A percentile compares a stretch with the other conserved stretches of the same genome.
Conservation (phyloP, 2,329 filamentous ascomycete genomes). For the Dissoconium aciculare region DNA sequence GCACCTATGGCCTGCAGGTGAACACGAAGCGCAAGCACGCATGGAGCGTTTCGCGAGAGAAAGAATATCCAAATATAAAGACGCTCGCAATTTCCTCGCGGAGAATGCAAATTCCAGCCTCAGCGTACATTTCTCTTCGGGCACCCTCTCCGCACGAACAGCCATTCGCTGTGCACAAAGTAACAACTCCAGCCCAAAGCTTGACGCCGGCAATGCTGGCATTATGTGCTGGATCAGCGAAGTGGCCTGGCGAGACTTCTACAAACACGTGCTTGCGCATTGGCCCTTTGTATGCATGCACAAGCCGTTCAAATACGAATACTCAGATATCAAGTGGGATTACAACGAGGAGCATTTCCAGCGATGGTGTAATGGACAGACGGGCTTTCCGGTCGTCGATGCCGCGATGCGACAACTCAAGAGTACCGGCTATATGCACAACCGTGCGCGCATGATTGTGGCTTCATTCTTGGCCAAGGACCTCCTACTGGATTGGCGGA, state of each 20-base stretch:
- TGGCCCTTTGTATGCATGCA: constrained; percentile 77
- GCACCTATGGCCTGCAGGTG: constrained; percentile 58
- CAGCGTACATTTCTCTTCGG: constrained; percentile 56
- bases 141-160: constrained; percentile 53
- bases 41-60: constrained; percentile 54
- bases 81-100: constrained; percentile 51
- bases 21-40: constrained; percentile 52
- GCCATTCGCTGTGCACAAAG: constrained; percentile 49
- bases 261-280: constrained; percentile 67
- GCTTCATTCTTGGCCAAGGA: constrained; percentile 72
- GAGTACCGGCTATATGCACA: constrained; percentile 63
- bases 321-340: constrained; percentile 70
- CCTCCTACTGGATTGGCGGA: constrained; percentile 66
- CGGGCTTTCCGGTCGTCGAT: constrained; percentile 72
- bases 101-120: constrained; percentile 50
- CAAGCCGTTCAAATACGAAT: constrained; percentile 70
- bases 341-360: constrained; percentile 46
- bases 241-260: constrained; percentile 77
- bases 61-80: constrained; percentile 46
- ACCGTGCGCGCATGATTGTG: constrained; percentile 70
- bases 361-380: constrained; percentile 59
- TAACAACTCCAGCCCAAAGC: constrained; percentile 44
- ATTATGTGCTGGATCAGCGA: constrained; percentile 66
- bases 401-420: constrained; percentile 70
- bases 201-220: constrained; percentile 52